Base-by-base conservation (phyloP, 768 basidiomycete genomes). In the Xanthoconium purpureum region DNA sequence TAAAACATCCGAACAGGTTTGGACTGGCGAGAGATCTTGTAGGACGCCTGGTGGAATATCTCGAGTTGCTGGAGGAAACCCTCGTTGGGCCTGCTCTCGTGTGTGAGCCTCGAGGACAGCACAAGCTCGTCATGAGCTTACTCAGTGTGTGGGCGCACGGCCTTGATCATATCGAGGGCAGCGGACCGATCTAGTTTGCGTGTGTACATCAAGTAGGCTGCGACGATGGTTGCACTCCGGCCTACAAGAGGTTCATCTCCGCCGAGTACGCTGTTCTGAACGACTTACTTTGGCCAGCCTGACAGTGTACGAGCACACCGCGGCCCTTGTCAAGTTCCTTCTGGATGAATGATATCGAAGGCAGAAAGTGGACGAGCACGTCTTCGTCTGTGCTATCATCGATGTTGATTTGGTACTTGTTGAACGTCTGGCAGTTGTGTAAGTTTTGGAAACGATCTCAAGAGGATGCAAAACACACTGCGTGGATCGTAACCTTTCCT, bases 221-320 rank as follows among this genome's bases (percentile, higher is more conserved):
- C 86, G 8, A 89, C 87, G 46, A 96, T 85, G 3, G 91, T 88
- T 8, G 87, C 85, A 60, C 91, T 94, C 24, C 94, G 83, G 65
- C 89, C 89, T 92, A 58, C 43, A 18, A 60, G 32, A 24, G 58
- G 45, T 44, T 60, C 37, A 14, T 51, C 49, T 45, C 59, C 39
- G 15, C 46, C 24, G 28, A 46, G 49, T 17, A 20, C 5, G 52
- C 5, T 43, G 17, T 50, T 29, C 13, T 20, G 13, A 44, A 51
- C 6, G 47, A 80, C 89, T 69, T 72, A 91, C 91, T 92, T 72
- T 92, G 78, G 28, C 94, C 94, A 24, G 91, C 92, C 55, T 91
- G 87, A 67, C 94, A 96, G 71, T 97, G 94, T 0, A 97, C 89
- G 18, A 96, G 75, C 2, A 98, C 87, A 1, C 88, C 87, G 32